These are phyloP conservation scores for Colletotrichum sp. DNA, from an alignment of 2,329 filamentous ascomycete species.

Conservation along the genomic window DNA sequence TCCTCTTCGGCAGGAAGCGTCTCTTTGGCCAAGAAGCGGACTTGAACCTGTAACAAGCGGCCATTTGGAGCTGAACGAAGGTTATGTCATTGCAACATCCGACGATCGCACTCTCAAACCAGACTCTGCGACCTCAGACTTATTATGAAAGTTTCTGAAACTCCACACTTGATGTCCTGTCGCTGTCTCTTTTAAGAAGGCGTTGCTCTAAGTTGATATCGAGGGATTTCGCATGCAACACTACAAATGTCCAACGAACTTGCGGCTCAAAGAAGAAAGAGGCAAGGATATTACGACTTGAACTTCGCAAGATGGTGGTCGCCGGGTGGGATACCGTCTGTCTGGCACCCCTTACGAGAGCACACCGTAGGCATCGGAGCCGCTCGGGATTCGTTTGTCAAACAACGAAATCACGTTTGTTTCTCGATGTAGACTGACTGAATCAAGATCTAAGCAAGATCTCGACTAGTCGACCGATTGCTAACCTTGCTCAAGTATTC, in stretches of 20 bases:
- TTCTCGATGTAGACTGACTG: neutral
- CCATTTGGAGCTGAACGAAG: neutral
- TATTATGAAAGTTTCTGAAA: too few relatives aligned
- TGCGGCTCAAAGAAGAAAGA: neutral
- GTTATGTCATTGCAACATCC: neutral
- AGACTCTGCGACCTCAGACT: neutral
- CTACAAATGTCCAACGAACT: fast-evolving
- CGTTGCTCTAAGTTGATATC: neutral
- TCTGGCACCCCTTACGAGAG: neutral
- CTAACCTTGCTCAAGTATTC: neutral
- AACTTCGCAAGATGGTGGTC: neutral
- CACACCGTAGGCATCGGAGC: neutral
- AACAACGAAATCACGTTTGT: neutral
- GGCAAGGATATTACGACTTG: neutral
- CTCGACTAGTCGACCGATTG: neutral
- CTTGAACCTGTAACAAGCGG: fast-evolving
- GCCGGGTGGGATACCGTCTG: neutral
- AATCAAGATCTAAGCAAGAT: neutral
- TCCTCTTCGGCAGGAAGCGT: fast-evolving
- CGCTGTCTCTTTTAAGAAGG: fast-evolving
- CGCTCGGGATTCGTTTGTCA: neutral
- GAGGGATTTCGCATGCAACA: neutral
- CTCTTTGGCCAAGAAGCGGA: neutral
- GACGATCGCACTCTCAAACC: neutral
- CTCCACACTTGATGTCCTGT: neutral